A percentile compares a stretch with the other conserved stretches of the same genome.
Evolutionary conservation across 2,329 filamentous ascomycete genomes (phyloP).

Genomic region (Xylariaceae sp.): DNA sequence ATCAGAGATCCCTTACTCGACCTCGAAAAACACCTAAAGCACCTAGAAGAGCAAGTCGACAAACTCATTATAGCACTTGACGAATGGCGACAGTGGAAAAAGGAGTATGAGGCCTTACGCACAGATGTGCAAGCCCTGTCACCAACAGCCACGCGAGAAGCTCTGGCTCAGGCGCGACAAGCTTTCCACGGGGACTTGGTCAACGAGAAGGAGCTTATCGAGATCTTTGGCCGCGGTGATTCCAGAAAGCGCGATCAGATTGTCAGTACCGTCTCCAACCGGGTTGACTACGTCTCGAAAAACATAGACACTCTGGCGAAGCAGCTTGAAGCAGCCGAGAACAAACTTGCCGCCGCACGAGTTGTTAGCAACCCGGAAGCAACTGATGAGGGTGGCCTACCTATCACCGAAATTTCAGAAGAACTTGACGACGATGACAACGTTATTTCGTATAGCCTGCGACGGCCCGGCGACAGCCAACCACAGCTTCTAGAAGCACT

Average conservation of each 20-base stretch:
- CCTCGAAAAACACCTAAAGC: conserved; percentile 75
- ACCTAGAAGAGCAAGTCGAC: conserved; percentile 76
- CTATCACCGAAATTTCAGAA: conserved; percentile 90
- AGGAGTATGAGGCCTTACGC: conserved; percentile 88
- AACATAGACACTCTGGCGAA: conserved; percentile 71
- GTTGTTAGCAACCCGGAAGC: conserved; percentile 65
- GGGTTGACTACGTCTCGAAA: conserved; percentile 87
- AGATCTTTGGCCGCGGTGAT: conserved; percentile 52
- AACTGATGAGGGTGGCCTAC: conserved; percentile 71
- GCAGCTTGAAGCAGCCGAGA: conserved; percentile 68
- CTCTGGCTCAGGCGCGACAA: conserved; percentile 63
- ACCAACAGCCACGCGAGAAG: conserved; percentile 53
- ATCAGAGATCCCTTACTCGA: conserved; percentile 62
- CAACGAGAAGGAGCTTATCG: conserved; percentile 62
- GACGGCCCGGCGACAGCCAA: conserved; percentile 70
- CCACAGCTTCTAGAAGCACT: conserved; percentile 74
- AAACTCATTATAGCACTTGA: conserved; percentile 77
- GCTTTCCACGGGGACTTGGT: conserved; percentile 69
- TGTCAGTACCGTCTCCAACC: conserved; percentile 69
- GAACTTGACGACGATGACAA: conserved; percentile 91
- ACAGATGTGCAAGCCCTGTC: conserved; percentile 73
- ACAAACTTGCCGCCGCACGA: conserved; percentile 69
- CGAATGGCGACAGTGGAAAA: conserved; percentile 90
- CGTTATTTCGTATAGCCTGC: conserved; percentile 71
- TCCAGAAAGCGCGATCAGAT: conserved; percentile 67